Evolutionary conservation across 2,329 filamentous ascomycete species (phyloP).

Genomic region (Uncinocarpus reesii): DNA sequence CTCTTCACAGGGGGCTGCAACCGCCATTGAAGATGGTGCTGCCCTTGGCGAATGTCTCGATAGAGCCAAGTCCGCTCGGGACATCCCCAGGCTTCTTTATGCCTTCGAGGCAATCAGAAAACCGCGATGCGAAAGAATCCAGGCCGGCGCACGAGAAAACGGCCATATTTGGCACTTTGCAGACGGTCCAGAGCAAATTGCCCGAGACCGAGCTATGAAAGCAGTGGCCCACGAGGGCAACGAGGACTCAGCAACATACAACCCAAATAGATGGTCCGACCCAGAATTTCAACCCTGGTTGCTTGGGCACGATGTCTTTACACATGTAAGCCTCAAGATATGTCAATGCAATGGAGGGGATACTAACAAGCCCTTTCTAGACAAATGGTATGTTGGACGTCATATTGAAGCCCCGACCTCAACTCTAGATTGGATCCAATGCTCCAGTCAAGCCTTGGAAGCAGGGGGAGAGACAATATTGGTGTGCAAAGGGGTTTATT

Average conservation of each 20-base stretch:
- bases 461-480: background rate
- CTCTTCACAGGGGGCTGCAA: conserved; percentile 28
- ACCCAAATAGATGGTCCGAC: conserved; percentile 4
- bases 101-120: conserved; percentile 8
- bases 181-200: conserved; percentile 2
- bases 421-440: background rate
- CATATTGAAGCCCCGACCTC: background rate
- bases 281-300: conserved; percentile 6
- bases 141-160: background rate
- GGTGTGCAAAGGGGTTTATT: background rate
- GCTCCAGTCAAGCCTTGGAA: no score
- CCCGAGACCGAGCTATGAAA: conserved; percentile 1
- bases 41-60: conserved; percentile 22
- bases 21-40: conserved; percentile 35
- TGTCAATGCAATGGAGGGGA: background rate
- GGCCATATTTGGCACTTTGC: conserved; percentile 5
- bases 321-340: conserved; percentile 2
- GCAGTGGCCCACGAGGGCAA: background rate
- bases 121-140: conserved; percentile 8
- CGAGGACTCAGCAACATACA: background rate
- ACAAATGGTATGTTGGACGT: conserved; percentile 6
- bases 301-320: conserved; percentile 6
- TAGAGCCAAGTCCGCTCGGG: background rate
- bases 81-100: conserved; percentile 3
- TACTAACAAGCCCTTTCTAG: background rate